These are phyloP conservation scores for Colletotrichum sp. DNA, from an alignment of 2,329 filamentous ascomycete species.

Conservation along the genomic window DNA sequence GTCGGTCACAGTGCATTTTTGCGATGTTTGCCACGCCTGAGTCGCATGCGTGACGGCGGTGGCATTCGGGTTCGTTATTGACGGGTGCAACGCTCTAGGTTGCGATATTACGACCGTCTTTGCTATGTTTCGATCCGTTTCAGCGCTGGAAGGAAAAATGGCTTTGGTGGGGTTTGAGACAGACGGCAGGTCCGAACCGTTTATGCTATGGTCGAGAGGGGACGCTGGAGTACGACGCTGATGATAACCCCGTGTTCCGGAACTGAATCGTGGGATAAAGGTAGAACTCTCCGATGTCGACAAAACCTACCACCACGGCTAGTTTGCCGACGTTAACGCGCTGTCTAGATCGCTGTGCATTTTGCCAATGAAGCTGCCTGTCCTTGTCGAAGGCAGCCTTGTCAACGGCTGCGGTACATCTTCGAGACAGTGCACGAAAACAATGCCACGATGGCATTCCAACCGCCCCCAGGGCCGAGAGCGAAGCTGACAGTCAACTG, in stretches of 20 bases:
- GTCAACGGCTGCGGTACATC: neutral
- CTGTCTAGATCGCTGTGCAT: neutral
- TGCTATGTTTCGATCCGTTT: constrained; percentile 2
- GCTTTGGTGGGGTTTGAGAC: neutral
- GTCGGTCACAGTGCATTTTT: neutral
- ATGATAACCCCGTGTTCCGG: neutral
- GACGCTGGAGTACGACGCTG: neutral
- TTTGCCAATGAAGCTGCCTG: neutral
- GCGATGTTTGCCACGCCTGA: neutral
- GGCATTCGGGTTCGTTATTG: neutral
- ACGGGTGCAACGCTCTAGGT: neutral
- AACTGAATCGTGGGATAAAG: neutral
- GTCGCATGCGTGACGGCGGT: neutral
- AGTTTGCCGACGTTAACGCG: neutral
- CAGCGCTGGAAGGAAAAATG: neutral
- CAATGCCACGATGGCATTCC: neutral
- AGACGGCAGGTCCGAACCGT: neutral
- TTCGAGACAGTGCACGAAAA: neutral
- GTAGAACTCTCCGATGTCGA: neutral
- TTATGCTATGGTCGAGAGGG: neutral
- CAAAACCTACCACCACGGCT: neutral
- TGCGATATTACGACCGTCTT: neutral
- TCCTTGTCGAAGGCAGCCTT: neutral
- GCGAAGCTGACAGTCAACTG: neutral
- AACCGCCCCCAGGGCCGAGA: neutral